Base-by-base conservation (phyloP, 441 rosid genomes). In the Brassica hybrid region DNA sequence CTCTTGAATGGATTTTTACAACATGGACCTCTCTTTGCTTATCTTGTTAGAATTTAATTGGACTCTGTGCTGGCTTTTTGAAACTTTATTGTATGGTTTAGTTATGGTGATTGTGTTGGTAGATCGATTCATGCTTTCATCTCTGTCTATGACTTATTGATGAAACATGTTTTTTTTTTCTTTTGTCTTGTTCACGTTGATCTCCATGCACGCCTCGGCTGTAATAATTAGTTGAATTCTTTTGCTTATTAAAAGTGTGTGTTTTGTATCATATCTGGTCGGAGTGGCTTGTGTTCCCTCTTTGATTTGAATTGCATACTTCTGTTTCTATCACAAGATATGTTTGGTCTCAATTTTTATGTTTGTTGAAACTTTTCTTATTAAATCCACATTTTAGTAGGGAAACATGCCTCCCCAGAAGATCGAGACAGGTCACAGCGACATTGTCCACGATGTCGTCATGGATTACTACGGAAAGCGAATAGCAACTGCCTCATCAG, bases 391-490 rank as follows among this genome's bases (percentile, higher is more conserved):
- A n/a, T n/a, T n/a, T n/a, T n/a, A 12, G 0, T 25, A 76, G 76
- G 67, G 65, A n/a, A n/a, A n/a, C 67, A 89, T 91, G 96, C 87
- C 92, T 72, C 71, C 88, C 0, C 87, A 85, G 74, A 91, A 84
- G 79, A 82, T 91, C 13, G 96, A 89, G 81, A 86, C 89, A 0
- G 93, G 90, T 78, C 90, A 86, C 58, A 86, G 84, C 66, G 93
- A 91, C 80, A 72, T 72, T 0, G 83, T 91, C 60, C 93, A 91
- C 71, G 96, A 89, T 77, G 93, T 88, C 38, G 87, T 83, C 62
- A 88, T 88, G 96, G 93, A 89, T 76, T 89, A 86, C 82, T 89
- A 86, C 61, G 96, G 96, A 27, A 91, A 89, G 83, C 84, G 93
- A 2, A 19, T 91, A 57, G 95, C 93, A 3, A 86, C 93, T 9